Evolutionary conservation across 805 yeast genomes (phyloP).

Genomic region (Brettanomyces anomalus): DNA sequence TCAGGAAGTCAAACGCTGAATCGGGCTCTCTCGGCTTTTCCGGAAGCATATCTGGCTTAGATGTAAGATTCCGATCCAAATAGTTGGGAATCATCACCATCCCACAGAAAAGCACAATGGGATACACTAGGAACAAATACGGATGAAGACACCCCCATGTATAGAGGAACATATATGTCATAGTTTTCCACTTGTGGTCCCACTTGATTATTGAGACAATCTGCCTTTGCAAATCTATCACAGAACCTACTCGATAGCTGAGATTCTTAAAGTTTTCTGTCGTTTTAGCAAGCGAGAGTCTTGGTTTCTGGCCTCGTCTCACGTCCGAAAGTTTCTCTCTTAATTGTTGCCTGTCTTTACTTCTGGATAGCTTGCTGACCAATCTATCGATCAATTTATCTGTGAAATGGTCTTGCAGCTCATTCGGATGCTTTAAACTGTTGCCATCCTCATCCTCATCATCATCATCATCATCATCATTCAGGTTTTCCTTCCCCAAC

Average conservation of each 20-base stretch:
- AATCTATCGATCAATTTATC: constrained; percentile 48
- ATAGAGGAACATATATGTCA: constrained; percentile 47
- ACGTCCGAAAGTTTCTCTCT: constrained; percentile 35
- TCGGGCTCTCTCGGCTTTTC: constrained; percentile 42
- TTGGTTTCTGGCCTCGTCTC: constrained; percentile 33
- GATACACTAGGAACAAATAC: constrained; percentile 53
- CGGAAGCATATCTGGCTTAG: constrained; percentile 33
- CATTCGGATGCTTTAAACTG: background rate
- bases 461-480: background rate
- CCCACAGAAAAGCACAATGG: constrained; percentile 40
- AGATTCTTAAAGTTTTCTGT: constrained; percentile 46
- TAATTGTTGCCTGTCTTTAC: constrained; percentile 34
- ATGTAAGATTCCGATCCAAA: constrained; percentile 55
- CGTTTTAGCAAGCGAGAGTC: constrained; percentile 45
- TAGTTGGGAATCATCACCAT: constrained; percentile 67
- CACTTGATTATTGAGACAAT: constrained; percentile 34
- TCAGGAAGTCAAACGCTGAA: constrained; percentile 35
- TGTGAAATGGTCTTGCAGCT: constrained; percentile 36
- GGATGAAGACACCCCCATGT: constrained; percentile 70
- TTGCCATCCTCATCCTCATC: background rate
- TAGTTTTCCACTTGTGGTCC: constrained; percentile 65
- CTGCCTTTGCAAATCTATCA: constrained; percentile 1
- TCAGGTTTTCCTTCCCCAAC: constrained; percentile 4
- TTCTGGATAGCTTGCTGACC: constrained; percentile 37
- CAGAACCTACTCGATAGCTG: constrained; percentile 38